Conservation (phyloP, 805 yeast species). For the Saccharomycopsis amapae region DNA sequence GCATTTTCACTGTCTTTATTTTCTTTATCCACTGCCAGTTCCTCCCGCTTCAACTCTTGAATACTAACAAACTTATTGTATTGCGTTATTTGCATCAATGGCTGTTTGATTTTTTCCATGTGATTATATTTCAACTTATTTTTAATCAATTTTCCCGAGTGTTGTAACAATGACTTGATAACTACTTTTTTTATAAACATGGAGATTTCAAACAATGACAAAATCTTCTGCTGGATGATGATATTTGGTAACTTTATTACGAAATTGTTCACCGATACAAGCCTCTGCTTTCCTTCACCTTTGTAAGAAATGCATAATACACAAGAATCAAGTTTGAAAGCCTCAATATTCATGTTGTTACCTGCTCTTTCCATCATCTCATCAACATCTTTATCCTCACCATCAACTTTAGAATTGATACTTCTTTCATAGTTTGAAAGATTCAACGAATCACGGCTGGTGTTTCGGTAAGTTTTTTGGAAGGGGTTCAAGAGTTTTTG, state of each 20-base stretch:
- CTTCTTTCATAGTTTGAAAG: not conserved
- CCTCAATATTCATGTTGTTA: conserved; percentile 59
- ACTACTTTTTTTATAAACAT: conserved; percentile 54
- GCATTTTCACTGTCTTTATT: too few species aligned
- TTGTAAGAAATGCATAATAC: conserved; percentile 65
- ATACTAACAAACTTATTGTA: conserved; percentile 29
- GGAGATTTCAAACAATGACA: conserved; percentile 67
- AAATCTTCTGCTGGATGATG: conserved; percentile 50
- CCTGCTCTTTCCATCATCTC: conserved; percentile 74
- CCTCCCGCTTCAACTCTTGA: conserved; percentile 9
- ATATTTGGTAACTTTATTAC: conserved; percentile 58
- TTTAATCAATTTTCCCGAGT: conserved; percentile 72
- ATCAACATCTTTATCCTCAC: conserved; percentile 34
- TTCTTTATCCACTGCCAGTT: conserved; percentile 1
- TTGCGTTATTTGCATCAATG: conserved; percentile 29
- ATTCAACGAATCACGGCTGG: too few species aligned
- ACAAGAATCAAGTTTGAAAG: conserved; percentile 45
- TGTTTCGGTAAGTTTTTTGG: not conserved
- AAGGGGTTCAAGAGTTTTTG: not conserved
- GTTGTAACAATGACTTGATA: conserved; percentile 49
- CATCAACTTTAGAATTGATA: conserved; percentile 6
- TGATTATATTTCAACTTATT: conserved; percentile 50
- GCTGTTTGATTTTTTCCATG: not conserved
- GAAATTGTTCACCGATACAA: conserved; percentile 74
- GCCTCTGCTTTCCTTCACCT: conserved; percentile 60